Evolutionary conservation across 164 flowering plant genomes (phyloP).

Genomic region (Malania oleifera): DNA sequence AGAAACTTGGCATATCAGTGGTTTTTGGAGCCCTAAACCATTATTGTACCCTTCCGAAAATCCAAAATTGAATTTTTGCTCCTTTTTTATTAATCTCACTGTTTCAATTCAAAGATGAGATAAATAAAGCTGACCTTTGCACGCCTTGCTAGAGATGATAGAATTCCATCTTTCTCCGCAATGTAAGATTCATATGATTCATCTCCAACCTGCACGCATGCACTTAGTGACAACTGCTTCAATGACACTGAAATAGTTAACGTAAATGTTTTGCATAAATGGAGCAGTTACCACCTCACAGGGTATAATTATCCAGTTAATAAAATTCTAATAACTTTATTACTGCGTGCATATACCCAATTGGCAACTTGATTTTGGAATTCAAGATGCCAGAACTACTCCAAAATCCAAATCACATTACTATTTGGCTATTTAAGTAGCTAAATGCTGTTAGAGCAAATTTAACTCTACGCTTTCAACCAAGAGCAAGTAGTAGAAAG

Average conservation of each 20-base stretch:
- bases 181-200: slow-evolving; percentile 77
- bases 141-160: slow-evolving; percentile 82
- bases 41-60: no score
- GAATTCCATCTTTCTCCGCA: slow-evolving; percentile 84
- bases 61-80: background rate
- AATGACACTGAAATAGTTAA: background rate
- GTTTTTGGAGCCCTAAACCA: no score
- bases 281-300: background rate
- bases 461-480: no score
- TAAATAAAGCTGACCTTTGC: slow-evolving; percentile 67
- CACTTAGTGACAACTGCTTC: background rate
- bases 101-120: background rate
- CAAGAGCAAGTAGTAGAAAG: background rate
- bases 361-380: background rate
- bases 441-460: no score
- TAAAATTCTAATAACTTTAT: background rate
- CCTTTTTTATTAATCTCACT: background rate
- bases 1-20: no score
- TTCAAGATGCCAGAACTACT: background rate
- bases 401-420: background rate
- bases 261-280: no score
- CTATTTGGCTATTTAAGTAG: no score
- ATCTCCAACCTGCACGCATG: slow-evolving; percentile 77
- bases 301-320: background rate
- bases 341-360: background rate